Conservation (phyloP, 257 asterid species). For the Solanum rostratum region DNA sequence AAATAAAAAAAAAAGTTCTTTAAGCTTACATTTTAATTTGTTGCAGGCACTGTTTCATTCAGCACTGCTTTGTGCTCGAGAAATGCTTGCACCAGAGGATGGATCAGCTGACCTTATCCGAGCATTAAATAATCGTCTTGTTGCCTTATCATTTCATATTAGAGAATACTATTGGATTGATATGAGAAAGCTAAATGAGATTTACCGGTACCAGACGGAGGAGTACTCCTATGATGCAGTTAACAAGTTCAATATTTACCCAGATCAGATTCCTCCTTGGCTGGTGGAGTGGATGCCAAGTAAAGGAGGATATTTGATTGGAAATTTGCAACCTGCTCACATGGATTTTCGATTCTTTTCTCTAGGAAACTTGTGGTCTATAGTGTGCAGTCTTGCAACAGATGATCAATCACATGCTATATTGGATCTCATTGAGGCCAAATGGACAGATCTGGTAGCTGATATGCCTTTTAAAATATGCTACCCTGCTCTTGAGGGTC, state of each 20-base stretch:
- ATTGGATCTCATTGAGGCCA: constrained; percentile 60
- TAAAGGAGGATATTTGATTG: constrained; percentile 59
- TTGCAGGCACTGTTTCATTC: constrained; percentile 63
- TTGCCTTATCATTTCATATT: constrained; percentile 63
- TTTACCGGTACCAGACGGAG: constrained; percentile 69
- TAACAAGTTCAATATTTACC: constrained; percentile 66
- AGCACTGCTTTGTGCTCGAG: constrained; percentile 60
- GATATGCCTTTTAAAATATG: constrained; percentile 70
- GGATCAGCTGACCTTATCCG: constrained; percentile 53
- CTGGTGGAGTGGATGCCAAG: constrained; percentile 74
- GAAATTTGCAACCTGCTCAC: constrained; percentile 73
- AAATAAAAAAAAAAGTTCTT: too few species aligned
- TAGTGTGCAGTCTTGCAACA: constrained; percentile 47
- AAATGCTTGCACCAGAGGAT: constrained; percentile 68
- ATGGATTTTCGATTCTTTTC: constrained; percentile 80
- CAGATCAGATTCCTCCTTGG: constrained; percentile 74
- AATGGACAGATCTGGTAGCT: constrained; percentile 69
- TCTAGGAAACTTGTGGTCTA: constrained; percentile 63
- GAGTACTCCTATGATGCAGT: constrained; percentile 75
- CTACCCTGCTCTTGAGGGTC: constrained; percentile 70
- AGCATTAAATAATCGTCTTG: constrained; percentile 65
- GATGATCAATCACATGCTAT: constrained; percentile 55
- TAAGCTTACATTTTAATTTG: not conserved
- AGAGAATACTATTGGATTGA: constrained; percentile 73
- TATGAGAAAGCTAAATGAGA: constrained; percentile 57